Percentiles rank a stretch among this genome's conserved stretches.
phyloP scores from a whole-genome alignment of 106 monocot genomes.

The Dioscorea zingiberensis region DNA sequence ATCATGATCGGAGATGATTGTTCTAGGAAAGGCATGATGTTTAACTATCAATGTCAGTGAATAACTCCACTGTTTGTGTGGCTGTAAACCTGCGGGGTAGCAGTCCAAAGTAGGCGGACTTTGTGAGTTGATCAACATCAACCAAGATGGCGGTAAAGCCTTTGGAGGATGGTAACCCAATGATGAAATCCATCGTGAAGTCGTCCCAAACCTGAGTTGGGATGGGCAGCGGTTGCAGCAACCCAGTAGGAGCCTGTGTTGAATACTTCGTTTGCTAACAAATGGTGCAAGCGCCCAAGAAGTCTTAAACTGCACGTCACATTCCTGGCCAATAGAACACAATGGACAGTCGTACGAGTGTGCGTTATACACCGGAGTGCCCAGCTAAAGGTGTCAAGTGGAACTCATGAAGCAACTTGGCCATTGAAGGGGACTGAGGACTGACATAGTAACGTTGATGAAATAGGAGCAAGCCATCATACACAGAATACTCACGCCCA shows the following conservation, averaged over 20 bases:
- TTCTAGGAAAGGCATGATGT: no score
- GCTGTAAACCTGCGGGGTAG: no score
- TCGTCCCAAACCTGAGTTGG: constrained; percentile 9
- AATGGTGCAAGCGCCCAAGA: background rate
- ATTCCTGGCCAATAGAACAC: constrained; percentile 7
- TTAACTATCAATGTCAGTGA: no score
- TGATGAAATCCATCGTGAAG: constrained; percentile 10
- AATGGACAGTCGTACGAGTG: background rate
- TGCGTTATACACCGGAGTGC: background rate
- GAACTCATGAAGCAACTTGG: background rate
- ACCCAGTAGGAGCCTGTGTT: background rate
- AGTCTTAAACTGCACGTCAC: background rate
- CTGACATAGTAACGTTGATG: no score
- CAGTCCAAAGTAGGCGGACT: no score
- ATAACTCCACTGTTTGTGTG: no score
- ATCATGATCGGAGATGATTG: no score
- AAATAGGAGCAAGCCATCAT: no score
- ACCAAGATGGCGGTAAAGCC: background rate
- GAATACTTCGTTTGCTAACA: constrained; percentile 2
- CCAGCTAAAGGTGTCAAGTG: background rate
- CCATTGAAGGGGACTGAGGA: no score
- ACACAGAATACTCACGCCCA: no score
- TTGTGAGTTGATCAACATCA: background rate
- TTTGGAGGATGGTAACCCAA: background rate
- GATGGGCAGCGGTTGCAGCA: constrained; percentile 17